Evolutionary conservation across 2,329 filamentous ascomycete genomes (phyloP), one percentile per base, ranked within the genome.

Genomic region (Colletotrichum camelliae): DNA sequence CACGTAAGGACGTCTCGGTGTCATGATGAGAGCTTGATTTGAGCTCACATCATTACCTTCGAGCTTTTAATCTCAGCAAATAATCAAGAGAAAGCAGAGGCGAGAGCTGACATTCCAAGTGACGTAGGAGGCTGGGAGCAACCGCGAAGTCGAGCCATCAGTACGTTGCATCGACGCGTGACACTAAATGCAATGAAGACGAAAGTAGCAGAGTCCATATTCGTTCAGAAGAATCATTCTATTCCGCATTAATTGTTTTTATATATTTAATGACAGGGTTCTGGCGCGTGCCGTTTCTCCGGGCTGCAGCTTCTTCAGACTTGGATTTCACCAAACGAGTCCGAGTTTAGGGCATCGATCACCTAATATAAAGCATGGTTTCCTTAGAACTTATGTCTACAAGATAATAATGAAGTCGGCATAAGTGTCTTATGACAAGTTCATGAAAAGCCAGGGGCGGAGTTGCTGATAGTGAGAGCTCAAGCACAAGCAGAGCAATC

Each of bases 21-120:
- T 9, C 39, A 8, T 0, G 0, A 12, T 43, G 21, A 48, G 18
- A n/a, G 5, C 18, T 43, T 43, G 39, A 43, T 43, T 0, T 39
- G 2, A 1, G 1, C 39, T 48, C 39, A 5, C 0, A 0, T 2
- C 9, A 2, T 48, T n/a, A 9, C 9, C 3, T n/a, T 48, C 39
- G 5, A 18, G 18, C 3, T 1, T 48, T 12, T 7, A 48, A n/a
- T n/a, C 18, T 9, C 18, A 7, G 0, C 18, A 2, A 12, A n/a
- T 4, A 12, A 2, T 48, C 18, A 43, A 0, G 24, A 27, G 24
- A 0, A 5, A 16, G 0, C 37, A 43, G 16, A 43, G 0, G 1
- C 0, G 16, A 18, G 37, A 43, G 37, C 2, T 5, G 37, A 27
- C 4, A 27, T 27, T 27, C 4, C 24, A 43, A 43, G 37, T 0